Conservation (phyloP, 306 rosid genomes). For the Neltuma alba region DNA sequence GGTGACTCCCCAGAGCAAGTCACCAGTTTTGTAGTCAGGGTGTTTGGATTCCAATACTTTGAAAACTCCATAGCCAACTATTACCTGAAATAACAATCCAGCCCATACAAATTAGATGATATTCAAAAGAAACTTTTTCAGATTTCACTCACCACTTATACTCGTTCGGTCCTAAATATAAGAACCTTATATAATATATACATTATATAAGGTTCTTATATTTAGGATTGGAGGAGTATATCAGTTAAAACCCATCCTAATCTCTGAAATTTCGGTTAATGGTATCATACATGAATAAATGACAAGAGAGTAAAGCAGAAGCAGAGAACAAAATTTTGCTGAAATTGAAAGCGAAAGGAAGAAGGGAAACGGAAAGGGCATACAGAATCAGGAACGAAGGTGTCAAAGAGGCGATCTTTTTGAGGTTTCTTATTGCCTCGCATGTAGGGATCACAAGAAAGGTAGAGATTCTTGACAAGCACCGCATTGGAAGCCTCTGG, state of each 20-base stretch:
- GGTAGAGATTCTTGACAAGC: constrained; percentile 61
- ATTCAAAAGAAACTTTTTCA: neutral
- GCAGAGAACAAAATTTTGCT: neutral
- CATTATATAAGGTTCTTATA: no score
- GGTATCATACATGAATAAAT: neutral
- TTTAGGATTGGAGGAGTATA: no score
- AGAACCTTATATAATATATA: no score
- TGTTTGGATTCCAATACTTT: constrained; percentile 50
- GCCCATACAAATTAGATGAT: neutral
- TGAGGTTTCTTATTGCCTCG: constrained; percentile 32
- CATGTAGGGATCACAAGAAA: constrained; percentile 76
- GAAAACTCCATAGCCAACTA: constrained; percentile 50
- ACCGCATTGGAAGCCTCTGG: constrained; percentile 43
- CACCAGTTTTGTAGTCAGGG: constrained; percentile 43
- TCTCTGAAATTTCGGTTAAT: neutral
- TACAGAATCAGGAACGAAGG: constrained; percentile 53
- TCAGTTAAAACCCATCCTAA: neutral
- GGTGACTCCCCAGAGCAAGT: constrained; percentile 51
- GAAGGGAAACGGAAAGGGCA: neutral
- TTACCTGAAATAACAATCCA: constrained; percentile 27
- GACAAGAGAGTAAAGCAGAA: neutral
- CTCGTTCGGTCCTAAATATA: no score
- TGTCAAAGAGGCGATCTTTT: constrained; percentile 2
- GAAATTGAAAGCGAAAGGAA: neutral
- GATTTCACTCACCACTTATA: neutral